Evolutionary conservation across 495 filamentous ascomycete species (phyloP).

Genomic region (Tuber brumale): DNA sequence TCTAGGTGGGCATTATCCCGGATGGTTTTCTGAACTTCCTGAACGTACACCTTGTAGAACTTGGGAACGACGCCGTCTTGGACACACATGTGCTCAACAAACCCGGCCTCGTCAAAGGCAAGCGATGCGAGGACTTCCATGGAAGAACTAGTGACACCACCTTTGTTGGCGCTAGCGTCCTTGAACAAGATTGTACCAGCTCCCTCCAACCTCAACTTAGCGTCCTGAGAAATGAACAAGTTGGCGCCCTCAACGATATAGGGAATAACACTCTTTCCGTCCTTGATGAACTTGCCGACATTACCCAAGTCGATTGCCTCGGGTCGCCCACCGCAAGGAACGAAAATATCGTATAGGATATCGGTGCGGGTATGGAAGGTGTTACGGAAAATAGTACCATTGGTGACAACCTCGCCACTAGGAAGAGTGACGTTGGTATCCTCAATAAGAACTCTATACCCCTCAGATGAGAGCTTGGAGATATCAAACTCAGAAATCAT

Average conservation of each 20-base stretch:
- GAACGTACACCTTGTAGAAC: slow-evolving; percentile 91
- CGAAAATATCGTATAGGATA: slow-evolving; percentile 76
- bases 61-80: slow-evolving; percentile 69
- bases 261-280: slow-evolving; percentile 75
- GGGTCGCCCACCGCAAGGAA: slow-evolving; percentile 92
- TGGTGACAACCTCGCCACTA: slow-evolving; percentile 74
- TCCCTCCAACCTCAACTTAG: slow-evolving; percentile 87
- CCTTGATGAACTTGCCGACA: slow-evolving; percentile 73
- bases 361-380: slow-evolving; percentile 81
- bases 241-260: slow-evolving; percentile 98
- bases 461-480: slow-evolving; percentile 75
- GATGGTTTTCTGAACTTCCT: slow-evolving; percentile 81
- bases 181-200: slow-evolving; percentile 94
- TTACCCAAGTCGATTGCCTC: slow-evolving; percentile 92
- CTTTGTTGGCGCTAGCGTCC: slow-evolving; percentile 97
- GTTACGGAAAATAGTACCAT: slow-evolving; percentile 94
- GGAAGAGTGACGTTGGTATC: slow-evolving; percentile 81
- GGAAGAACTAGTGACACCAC: slow-evolving; percentile 96
- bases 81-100: slow-evolving; percentile 90
- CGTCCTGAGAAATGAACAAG: slow-evolving; percentile 97
- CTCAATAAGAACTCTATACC: slow-evolving; percentile 89
- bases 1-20: slow-evolving; percentile 83
- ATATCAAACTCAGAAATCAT: slow-evolving; percentile 88
- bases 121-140: slow-evolving; percentile 91
- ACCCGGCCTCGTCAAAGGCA: slow-evolving; percentile 82